Percentiles rank a stretch among this genome's conserved stretches.
Evolutionary conservation across 2,329 filamentous ascomycete species (phyloP).

Genomic region (Ophiostoma sp.): DNA sequence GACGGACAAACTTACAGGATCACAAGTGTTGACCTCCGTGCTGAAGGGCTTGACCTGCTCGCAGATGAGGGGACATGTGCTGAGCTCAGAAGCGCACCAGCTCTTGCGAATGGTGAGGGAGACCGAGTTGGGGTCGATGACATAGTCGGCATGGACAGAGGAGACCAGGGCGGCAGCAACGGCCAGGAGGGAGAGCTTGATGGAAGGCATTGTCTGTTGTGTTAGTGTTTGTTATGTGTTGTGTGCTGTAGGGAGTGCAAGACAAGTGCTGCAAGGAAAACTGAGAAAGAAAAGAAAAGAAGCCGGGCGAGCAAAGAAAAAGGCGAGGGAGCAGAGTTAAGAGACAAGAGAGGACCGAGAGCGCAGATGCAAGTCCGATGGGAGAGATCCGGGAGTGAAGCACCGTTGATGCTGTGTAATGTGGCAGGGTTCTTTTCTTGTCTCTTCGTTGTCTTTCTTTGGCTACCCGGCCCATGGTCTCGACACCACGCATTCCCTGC

Average conservation of each 20-base stretch:
- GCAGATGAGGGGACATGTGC: constrained; percentile 68
- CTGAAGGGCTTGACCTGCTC: constrained; percentile 50
- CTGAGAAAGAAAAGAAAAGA: neutral
- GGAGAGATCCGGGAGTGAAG: neutral
- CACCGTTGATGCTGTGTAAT: constrained; percentile 9
- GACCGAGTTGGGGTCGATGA: constrained; percentile 59
- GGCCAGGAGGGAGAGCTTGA: constrained; percentile 48
- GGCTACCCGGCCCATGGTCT: neutral
- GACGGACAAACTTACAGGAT: constrained; percentile 46
- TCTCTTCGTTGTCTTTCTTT: neutral
- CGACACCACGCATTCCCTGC: neutral
- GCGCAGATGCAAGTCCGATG: neutral
- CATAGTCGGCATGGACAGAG: constrained; percentile 51
- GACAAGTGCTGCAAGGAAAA: neutral
- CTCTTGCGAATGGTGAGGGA: constrained; percentile 43
- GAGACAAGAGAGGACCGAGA: no score
- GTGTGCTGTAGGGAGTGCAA: neutral
- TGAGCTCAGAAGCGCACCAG: constrained; percentile 62
- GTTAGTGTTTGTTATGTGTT: neutral
- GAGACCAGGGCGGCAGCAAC: constrained; percentile 49
- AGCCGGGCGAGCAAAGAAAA: neutral
- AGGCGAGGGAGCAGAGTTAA: neutral
- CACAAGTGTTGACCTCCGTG: constrained; percentile 59
- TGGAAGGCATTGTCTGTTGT: constrained; percentile 46
- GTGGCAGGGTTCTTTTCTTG: neutral